Evolutionary conservation across 768 basidiomycete genomes (phyloP).

Genomic region (Lyophyllum shimeji): DNA sequence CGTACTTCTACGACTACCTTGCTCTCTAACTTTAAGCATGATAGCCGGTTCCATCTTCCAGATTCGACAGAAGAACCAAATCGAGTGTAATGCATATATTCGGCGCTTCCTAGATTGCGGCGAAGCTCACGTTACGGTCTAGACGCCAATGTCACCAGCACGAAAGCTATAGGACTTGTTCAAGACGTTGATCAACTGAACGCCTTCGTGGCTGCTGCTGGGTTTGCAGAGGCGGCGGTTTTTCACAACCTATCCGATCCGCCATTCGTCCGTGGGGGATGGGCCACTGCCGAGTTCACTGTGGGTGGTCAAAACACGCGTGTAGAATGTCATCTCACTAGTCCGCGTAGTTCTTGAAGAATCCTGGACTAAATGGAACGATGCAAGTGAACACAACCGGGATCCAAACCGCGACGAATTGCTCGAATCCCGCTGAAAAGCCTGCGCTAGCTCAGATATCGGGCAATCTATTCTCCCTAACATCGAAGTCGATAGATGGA

Average conservation of each 20-base stretch:
- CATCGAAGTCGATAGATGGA: constrained; percentile 46
- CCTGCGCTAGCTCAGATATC: constrained; percentile 18
- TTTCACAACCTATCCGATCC: constrained; percentile 52
- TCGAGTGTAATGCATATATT: constrained; percentile 18
- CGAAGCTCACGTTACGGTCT: constrained; percentile 4
- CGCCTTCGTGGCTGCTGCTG: constrained; percentile 60
- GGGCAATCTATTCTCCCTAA: constrained; percentile 33
- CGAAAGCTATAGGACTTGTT: constrained; percentile 42
- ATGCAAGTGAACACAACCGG: constrained; percentile 54
- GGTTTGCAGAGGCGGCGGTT: constrained; percentile 48
- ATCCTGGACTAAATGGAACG: constrained; percentile 49
- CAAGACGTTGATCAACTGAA: constrained; percentile 44
- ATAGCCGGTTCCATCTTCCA: constrained; percentile 45
- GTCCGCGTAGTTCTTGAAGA: constrained; percentile 38
- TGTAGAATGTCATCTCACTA: background rate
- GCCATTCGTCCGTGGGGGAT: constrained; percentile 49
- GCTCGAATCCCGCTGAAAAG: constrained; percentile 35
- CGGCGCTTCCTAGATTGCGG: background rate
- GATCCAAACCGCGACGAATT: constrained; percentile 46
- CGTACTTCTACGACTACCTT: constrained; percentile 20
- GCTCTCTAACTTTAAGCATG: constrained; percentile 7
- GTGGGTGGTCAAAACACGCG: constrained; percentile 28
- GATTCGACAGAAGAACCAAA: constrained; percentile 27
- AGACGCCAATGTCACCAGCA: constrained; percentile 42
- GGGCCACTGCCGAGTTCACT: constrained; percentile 55